These are phyloP conservation scores for Penicillium sp. DNA, from an alignment of 2,329 filamentous ascomycete species.

Conservation along the genomic window DNA sequence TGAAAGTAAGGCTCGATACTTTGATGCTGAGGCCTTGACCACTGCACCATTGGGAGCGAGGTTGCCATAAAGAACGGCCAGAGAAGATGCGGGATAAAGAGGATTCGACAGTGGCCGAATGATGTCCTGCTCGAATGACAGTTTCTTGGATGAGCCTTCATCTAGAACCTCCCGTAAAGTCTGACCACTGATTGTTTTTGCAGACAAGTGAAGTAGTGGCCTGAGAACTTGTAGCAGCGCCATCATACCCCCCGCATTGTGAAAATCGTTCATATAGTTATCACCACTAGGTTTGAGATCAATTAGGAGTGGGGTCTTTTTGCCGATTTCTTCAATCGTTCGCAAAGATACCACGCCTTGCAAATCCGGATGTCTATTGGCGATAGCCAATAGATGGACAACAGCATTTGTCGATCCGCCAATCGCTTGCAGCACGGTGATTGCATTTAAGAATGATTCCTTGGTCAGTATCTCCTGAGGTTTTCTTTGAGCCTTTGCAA, in stretches of 20 bases:
- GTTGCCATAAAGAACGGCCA: slow-evolving; percentile 53
- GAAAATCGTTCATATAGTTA: slow-evolving; percentile 60
- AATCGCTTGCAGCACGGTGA: slow-evolving; percentile 58
- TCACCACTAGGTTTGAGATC: slow-evolving; percentile 59
- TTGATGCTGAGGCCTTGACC: slow-evolving; percentile 57
- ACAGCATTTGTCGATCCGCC: slow-evolving; percentile 62
- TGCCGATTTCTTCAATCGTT: slow-evolving; percentile 54
- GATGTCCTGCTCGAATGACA: slow-evolving; percentile 47
- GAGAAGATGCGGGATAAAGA: slow-evolving; percentile 50
- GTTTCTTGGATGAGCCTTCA: slow-evolving; percentile 46
- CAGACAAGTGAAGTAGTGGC: slow-evolving; percentile 52
- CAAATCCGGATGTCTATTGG: slow-evolving; percentile 55
- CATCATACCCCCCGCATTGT: slow-evolving; percentile 57
- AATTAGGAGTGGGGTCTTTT: slow-evolving; percentile 52
- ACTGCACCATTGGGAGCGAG: slow-evolving; percentile 55
- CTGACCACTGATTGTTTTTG: slow-evolving; percentile 52
- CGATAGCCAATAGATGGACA: slow-evolving; percentile 59
- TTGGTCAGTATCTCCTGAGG: slow-evolving; percentile 52
- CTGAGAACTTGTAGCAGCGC: slow-evolving; percentile 52
- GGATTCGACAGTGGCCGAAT: slow-evolving; percentile 52
- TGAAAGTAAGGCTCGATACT: slow-evolving; percentile 49
- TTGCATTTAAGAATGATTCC: slow-evolving; percentile 57
- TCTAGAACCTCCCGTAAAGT: slow-evolving; percentile 54
- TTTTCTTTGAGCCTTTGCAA: slow-evolving; percentile 43
- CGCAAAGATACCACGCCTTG: slow-evolving; percentile 51